Conservation (phyloP, 2,329 filamentous ascomycete genomes). For the Fusarium nisikadoi region DNA sequence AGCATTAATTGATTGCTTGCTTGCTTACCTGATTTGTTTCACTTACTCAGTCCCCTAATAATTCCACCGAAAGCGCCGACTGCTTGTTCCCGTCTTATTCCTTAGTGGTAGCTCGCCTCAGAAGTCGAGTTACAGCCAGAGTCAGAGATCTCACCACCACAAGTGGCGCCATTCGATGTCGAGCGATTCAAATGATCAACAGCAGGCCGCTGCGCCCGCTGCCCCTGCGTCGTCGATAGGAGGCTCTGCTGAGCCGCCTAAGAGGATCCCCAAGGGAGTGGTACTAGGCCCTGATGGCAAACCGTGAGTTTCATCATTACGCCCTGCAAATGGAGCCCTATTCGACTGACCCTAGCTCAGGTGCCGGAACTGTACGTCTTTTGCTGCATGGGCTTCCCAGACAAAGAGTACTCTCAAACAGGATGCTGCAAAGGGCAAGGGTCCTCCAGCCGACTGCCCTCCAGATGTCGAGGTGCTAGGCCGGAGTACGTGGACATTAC, state of each 20-base stretch:
- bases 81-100: conserved; percentile 12
- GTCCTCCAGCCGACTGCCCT: conserved; percentile 76
- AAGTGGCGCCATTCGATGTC: conserved; percentile 42
- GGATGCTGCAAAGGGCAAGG: conserved; percentile 48
- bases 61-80: conserved; percentile 12
- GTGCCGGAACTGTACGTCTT: conserved; percentile 50
- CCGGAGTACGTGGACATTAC: conserved; percentile 89
- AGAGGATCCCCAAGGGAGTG: conserved; percentile 75
- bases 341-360: conserved; percentile 39
- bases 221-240: conserved; percentile 31
- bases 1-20: neutral
- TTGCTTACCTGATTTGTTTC: neutral
- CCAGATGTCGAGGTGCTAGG: conserved; percentile 90
- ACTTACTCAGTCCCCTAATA: neutral
- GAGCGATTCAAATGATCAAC: conserved; percentile 40
- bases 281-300: conserved; percentile 85
- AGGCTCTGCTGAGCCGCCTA: conserved; percentile 52
- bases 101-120: conserved; percentile 1
- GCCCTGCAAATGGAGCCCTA: conserved; percentile 13
- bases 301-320: conserved; percentile 67
- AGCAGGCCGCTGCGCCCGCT: conserved; percentile 37
- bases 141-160: conserved; percentile 20
- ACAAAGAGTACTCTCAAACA: conserved; percentile 56
- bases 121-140: neutral
- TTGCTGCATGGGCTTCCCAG: conserved; percentile 62